Base-by-base conservation (phyloP, 2,329 filamentous ascomycete species). In the Nakataea oryzae region DNA sequence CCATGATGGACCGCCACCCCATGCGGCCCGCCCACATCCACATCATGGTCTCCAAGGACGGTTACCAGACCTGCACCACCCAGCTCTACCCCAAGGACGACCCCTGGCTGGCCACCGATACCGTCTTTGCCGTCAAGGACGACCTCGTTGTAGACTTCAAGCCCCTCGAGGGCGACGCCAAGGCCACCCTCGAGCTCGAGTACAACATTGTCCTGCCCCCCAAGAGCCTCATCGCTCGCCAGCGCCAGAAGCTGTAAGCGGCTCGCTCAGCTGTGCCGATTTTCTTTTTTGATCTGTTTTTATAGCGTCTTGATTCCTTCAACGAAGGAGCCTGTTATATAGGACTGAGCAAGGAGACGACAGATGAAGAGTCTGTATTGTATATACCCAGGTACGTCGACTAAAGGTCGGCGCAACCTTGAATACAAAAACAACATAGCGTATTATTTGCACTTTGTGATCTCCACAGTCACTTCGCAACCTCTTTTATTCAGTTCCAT, bases 51-150 rank as follows among this genome's bases (percentile, higher is more conserved):
- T 50, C 54, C n/a, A 28, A 30, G n/a, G n/a, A 41, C 2, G 80
- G 79, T 41, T 86, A 86, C 76, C 85, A 84, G 66, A 71, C 83
- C 79, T 27, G 88, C 59, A 85, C 84, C 1, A 88, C 86, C 0
- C 86, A 90, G 69, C 86, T 89, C 63, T 90, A 88, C 68, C 84
- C 88, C 69, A 76, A 78, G 59, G 74, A 78, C 63, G 80, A 82
- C 71, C 76, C 80, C 62, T 86, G 87, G 66, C 76, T 88, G 3
- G 64, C 66, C 11, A 70, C 75, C 4, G 75, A 77, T 63, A 73
- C 74, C 0, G 74, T 75, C 4, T 75, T 72, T 32, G 75, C 74
- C 12, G 75, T 77, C 30, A 76, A 76, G 66, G 69, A 73, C 21
- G 71, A 71, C 24, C 66, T 77, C 13, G 59, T 75, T 5, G 69